phyloP scores from a whole-genome alignment of 345 rosid species.

The Erysimum cheiranthoides region DNA sequence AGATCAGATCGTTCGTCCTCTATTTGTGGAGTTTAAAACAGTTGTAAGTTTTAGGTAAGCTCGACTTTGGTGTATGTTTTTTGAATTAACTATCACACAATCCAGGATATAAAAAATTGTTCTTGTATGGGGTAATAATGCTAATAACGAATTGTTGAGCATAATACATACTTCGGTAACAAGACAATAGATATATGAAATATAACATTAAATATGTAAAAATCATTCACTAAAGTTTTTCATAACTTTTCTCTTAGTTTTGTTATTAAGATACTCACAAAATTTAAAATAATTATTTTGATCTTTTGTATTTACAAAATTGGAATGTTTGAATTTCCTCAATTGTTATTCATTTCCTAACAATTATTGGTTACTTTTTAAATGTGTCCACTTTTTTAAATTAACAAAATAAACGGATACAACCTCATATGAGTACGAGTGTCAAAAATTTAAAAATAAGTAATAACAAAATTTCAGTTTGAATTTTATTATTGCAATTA shows the following conservation, averaged over 20 bases:
- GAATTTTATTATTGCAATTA: no score
- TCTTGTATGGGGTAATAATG: background rate
- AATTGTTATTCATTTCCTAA: background rate
- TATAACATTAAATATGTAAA: background rate
- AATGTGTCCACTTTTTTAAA: no score
- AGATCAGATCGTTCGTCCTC: slow-evolving; percentile 19
- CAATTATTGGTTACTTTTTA: background rate
- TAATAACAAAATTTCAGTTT: no score
- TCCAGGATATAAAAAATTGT: background rate
- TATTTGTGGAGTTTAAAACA: background rate
- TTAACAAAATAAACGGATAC: background rate
- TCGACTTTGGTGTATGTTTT: background rate
- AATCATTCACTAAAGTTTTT: background rate
- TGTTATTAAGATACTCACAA: background rate
- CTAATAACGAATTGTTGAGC: background rate
- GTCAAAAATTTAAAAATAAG: background rate
- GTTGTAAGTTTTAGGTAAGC: background rate
- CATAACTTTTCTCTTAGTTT: background rate
- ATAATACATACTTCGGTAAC: background rate
- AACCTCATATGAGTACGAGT: background rate
- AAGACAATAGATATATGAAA: background rate
- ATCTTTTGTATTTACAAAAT: background rate
- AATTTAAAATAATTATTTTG: background rate
- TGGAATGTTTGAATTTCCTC: background rate
- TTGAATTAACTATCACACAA: background rate